phyloP scores from a whole-genome alignment of 1,139 yeast genomes.

The Meyerozyma smithsonii region DNA sequence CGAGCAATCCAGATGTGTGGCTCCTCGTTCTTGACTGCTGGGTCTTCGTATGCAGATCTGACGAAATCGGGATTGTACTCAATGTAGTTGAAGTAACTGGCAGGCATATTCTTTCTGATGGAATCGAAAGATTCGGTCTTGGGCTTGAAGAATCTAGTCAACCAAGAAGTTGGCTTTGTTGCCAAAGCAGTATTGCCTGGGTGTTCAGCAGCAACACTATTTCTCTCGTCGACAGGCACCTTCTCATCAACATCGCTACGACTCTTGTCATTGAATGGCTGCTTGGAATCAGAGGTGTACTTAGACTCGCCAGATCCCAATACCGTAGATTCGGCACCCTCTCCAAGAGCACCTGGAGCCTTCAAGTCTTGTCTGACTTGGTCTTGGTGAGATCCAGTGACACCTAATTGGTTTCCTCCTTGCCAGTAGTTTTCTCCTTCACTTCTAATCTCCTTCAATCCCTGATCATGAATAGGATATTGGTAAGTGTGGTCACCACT shows the following conservation, averaged over 20 bases:
- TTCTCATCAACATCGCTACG: constrained; percentile 1
- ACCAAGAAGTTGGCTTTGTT: constrained; percentile 21
- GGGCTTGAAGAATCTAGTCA: constrained; percentile 37
- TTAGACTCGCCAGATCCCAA: constrained; percentile 6
- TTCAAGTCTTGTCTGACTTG: constrained; percentile 22
- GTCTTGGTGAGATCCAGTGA: constrained; percentile 20
- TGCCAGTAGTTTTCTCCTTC: constrained; percentile 52
- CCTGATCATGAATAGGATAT: constrained; percentile 59
- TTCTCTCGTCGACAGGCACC: constrained; percentile 6
- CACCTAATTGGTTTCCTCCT: constrained; percentile 41
- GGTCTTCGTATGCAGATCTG: constrained; percentile 59
- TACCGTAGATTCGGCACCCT: constrained; percentile 9
- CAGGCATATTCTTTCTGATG: constrained; percentile 36
- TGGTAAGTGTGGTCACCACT: constrained; percentile 47
- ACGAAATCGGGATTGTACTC: constrained; percentile 40
- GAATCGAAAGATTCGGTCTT: constrained; percentile 35
- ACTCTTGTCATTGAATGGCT: constrained; percentile 6
- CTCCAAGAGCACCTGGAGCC: constrained; percentile 15
- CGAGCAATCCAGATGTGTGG: constrained; percentile 69
- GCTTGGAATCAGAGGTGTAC: constrained; percentile 6
- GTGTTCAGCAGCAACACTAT: constrained; percentile 3
- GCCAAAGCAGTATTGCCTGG: constrained; percentile 3
- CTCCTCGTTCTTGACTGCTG: constrained; percentile 54
- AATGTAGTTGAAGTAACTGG: constrained; percentile 36
- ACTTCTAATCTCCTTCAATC: constrained; percentile 48